Percentiles rank a stretch among this genome's conserved stretches.
These are phyloP conservation scores for Pulveroboletus sp. DNA, from an alignment of 768 basidiomycete genomes.

Conservation along the genomic window DNA sequence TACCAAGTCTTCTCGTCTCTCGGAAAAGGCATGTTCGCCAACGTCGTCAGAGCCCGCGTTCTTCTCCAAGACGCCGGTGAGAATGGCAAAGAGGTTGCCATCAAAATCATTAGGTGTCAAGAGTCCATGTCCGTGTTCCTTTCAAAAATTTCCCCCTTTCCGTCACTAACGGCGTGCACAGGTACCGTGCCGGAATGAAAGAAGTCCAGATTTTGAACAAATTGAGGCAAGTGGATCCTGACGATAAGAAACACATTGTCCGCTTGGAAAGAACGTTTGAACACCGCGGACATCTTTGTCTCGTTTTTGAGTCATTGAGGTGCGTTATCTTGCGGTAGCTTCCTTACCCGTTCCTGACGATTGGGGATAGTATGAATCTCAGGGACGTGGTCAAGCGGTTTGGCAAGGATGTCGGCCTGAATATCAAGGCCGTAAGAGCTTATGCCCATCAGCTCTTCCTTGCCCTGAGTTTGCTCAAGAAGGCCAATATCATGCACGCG, in stretches of 20 bases:
- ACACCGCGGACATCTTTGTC: constrained; percentile 92
- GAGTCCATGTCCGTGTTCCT: constrained; percentile 81
- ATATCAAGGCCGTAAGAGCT: constrained; percentile 96
- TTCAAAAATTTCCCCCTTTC: not conserved
- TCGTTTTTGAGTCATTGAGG: constrained; percentile 95
- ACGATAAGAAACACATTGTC: constrained; percentile 95
- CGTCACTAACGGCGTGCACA: constrained; percentile 30
- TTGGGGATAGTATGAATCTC: constrained; percentile 79
- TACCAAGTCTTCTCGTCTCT: constrained; percentile 94
- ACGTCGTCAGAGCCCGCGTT: constrained; percentile 87
- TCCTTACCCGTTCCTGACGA: constrained; percentile 8
- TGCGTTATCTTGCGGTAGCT: constrained; percentile 32
- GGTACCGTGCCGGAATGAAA: constrained; percentile 93
- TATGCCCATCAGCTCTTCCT: constrained; percentile 97
- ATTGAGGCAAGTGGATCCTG: constrained; percentile 83
- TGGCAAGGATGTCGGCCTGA: constrained; percentile 95
- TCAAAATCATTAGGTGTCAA: constrained; percentile 94
- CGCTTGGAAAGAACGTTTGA: constrained; percentile 94
- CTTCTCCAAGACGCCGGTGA: constrained; percentile 62
- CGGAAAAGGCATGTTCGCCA: constrained; percentile 99
- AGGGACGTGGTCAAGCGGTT: constrained; percentile 97
- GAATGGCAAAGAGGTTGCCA: constrained; percentile 78
- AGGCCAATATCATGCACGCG: constrained; percentile 94
- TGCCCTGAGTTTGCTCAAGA: constrained; percentile 76
- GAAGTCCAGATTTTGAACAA: constrained; percentile 88